These are phyloP conservation scores for Pichia cephalocereana DNA, from an alignment of 805 yeast genomes.

Conservation along the genomic window DNA sequence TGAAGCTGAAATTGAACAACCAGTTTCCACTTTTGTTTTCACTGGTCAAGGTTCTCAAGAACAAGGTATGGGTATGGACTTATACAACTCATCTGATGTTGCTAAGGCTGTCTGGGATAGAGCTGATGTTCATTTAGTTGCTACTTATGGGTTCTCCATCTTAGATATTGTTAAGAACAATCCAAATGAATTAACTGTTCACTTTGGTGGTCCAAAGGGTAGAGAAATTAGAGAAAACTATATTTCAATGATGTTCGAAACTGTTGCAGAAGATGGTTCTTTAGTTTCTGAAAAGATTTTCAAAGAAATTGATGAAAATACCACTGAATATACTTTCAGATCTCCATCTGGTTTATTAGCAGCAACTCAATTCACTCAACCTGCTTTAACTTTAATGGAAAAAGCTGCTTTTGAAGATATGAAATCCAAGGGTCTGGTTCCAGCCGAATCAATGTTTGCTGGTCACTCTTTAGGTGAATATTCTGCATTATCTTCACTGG, in stretches of 20 bases:
- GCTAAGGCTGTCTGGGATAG: constrained; percentile 96
- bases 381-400: constrained; percentile 98
- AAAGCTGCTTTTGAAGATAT: constrained; percentile 98
- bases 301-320: constrained; percentile 75
- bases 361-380: constrained; percentile 98
- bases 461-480: constrained; percentile 99
- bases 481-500: constrained; percentile 93
- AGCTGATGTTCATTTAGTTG: constrained; percentile 88
- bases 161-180: constrained; percentile 91
- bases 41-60: constrained; percentile 99
- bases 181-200: constrained; percentile 91
- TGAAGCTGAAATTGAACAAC: constrained; percentile 99
- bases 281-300: constrained; percentile 89
- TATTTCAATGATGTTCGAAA: constrained; percentile 95
- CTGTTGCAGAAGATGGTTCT: constrained; percentile 75
- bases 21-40: constrained; percentile 91
- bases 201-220: constrained; percentile 98
- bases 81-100: constrained; percentile 81
- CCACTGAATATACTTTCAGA: constrained; percentile 79
- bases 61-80: constrained; percentile 99
- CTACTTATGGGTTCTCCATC: constrained; percentile 95
- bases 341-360: constrained; percentile 93
- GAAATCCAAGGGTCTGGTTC: constrained; percentile 91
- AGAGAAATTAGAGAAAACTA: constrained; percentile 90
- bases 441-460: constrained; percentile 88